Evolutionary conservation across 139 green algal genomes (phyloP).

Genomic region (Mesostigma viride): DNA sequence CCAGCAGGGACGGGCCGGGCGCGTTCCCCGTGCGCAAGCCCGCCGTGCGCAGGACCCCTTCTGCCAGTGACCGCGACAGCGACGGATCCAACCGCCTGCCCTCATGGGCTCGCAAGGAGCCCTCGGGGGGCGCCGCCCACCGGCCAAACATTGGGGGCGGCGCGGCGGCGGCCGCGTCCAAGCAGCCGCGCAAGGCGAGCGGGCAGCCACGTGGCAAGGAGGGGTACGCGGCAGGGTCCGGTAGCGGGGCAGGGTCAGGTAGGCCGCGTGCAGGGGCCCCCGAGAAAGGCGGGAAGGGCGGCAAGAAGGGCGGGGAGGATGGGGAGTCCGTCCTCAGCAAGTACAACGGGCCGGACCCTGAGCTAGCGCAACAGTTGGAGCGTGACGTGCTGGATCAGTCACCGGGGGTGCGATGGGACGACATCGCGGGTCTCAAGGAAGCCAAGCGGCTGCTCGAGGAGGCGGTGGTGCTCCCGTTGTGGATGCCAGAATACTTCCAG

Average conservation of each 20-base stretch:
- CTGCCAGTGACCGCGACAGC: too few species aligned
- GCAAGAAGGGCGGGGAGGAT: neutral
- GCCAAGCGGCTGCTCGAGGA: constrained; percentile 86
- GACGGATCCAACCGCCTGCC: neutral
- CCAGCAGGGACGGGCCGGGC: constrained; percentile 39
- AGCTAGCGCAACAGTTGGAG: constrained; percentile 58
- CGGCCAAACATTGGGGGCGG: neutral
- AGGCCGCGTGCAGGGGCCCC: too few species aligned
- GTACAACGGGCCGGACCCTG: constrained; percentile 55
- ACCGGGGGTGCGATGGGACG: constrained; percentile 54
- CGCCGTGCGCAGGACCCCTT: neutral
- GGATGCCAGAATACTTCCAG: constrained; percentile 82
- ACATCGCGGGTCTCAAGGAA: constrained; percentile 65
- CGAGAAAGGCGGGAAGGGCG: neutral
- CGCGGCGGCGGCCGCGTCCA: neutral
- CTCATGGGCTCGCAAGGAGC: neutral
- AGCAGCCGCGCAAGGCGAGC: neutral
- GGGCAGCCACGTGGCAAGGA: neutral
- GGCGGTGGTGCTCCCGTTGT: constrained; percentile 70
- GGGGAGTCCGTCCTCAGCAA: neutral
- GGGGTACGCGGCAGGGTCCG: neutral
- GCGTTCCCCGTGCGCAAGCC: neutral
- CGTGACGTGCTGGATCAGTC: constrained; percentile 64
- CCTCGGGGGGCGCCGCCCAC: neutral
- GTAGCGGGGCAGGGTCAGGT: too few species aligned